These are phyloP conservation scores for Penicillium decumbens DNA, from an alignment of 2,329 filamentous ascomycete genomes.

Conservation along the genomic window DNA sequence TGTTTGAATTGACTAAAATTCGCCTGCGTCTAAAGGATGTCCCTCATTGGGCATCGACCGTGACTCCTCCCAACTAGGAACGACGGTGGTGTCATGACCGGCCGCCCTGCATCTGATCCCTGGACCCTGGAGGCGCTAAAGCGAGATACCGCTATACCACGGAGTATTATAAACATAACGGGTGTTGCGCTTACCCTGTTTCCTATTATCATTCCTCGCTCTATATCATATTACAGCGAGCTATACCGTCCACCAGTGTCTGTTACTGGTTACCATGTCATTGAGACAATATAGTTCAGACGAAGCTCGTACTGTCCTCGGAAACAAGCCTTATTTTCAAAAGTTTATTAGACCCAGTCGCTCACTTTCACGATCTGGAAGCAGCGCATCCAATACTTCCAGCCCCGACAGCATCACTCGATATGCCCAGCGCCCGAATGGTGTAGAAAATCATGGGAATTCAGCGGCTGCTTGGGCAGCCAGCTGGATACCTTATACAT, in stretches of 20 bases:
- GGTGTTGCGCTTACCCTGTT: neutral
- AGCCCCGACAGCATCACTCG: neutral
- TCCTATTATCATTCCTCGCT: neutral
- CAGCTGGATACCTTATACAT: slow-evolving; percentile 14
- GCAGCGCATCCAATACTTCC: neutral
- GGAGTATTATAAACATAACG: neutral
- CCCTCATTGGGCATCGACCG: neutral
- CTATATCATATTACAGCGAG: neutral
- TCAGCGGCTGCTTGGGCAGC: neutral
- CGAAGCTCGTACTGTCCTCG: slow-evolving; percentile 7
- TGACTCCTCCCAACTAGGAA: neutral
- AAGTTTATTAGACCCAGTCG: slow-evolving; percentile 8
- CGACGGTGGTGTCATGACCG: neutral
- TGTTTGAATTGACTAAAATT: no score
- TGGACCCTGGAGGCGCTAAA: neutral
- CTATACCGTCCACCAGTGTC: neutral
- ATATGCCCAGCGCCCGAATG: neutral
- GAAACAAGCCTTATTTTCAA: slow-evolving; percentile 8
- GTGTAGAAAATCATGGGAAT: neutral
- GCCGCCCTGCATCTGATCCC: neutral
- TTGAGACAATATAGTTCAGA: slow-evolving; percentile 5
- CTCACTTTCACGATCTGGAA: no score
- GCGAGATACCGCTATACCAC: neutral
- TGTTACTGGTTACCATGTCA: slow-evolving; percentile 2
- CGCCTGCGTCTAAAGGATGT: neutral